phyloP scores from a whole-genome alignment of 78 protist species.

The Protostelium mycophagum region DNA sequence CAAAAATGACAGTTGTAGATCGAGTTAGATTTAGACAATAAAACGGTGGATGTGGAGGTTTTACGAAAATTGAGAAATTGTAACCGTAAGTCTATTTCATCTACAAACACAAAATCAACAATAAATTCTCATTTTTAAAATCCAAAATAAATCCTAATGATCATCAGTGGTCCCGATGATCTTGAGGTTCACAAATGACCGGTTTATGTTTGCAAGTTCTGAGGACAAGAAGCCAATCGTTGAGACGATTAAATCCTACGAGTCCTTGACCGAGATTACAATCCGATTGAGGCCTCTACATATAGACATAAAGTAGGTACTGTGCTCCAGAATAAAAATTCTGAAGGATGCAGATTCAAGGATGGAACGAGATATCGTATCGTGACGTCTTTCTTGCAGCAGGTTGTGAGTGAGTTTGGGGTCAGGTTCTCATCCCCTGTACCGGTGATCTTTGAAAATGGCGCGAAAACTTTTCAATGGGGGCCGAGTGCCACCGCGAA shows the following conservation, averaged over 20 bases:
- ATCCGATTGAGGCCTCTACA: not conserved
- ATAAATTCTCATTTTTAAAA: too few species aligned
- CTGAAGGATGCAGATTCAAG: not conserved
- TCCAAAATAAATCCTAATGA: too few species aligned
- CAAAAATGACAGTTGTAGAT: too few species aligned
- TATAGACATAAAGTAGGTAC: not conserved
- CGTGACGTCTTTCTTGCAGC: not conserved
- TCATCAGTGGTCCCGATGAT: not conserved
- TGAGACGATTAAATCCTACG: not conserved
- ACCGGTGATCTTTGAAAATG: not conserved
- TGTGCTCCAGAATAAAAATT: too few species aligned
- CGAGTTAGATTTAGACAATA: not conserved
- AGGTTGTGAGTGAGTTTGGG: not conserved
- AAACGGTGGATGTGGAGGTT: not conserved
- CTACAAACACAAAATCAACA: not conserved
- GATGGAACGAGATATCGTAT: not conserved
- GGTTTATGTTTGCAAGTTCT: not conserved
- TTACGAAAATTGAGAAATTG: not conserved
- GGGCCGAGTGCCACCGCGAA: too few species aligned
- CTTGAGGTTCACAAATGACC: not conserved
- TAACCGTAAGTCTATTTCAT: not conserved
- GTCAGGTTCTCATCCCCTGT: not conserved
- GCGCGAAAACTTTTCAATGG: not conserved
- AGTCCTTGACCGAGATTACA: not conserved
- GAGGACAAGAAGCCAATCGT: not conserved